These are phyloP conservation scores for Aureobasidium sp. DNA, from an alignment of 2,329 filamentous ascomycete species.

Conservation along the genomic window DNA sequence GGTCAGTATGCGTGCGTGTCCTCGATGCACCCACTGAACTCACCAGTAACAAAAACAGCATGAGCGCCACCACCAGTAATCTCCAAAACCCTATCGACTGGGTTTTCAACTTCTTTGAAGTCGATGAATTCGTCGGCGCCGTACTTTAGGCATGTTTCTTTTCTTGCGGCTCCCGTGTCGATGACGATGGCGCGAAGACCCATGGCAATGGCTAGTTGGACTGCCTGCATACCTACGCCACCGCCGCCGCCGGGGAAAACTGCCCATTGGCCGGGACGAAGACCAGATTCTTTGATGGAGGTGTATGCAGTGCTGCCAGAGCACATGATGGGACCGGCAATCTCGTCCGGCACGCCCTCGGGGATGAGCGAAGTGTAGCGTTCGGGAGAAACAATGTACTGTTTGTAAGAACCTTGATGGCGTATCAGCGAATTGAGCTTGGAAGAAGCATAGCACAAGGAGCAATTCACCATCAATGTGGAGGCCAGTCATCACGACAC, in stretches of 20 bases:
- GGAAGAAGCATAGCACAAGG: no score
- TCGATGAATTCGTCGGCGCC: constrained; percentile 51
- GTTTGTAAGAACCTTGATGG: constrained; percentile 45
- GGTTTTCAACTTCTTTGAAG: constrained; percentile 35
- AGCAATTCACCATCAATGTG: constrained; percentile 23
- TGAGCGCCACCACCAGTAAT: constrained; percentile 41
- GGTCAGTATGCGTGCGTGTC: background rate
- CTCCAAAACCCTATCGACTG: constrained; percentile 37
- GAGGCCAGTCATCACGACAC: constrained; percentile 39
- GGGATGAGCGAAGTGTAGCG: constrained; percentile 47
- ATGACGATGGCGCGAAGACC: constrained; percentile 49
- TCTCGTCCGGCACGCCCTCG: constrained; percentile 44
- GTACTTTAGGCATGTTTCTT: constrained; percentile 37
- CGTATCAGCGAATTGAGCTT: background rate
- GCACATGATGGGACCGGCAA: constrained; percentile 55
- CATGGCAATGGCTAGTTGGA: constrained; percentile 47
- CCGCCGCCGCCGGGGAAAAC: constrained; percentile 48
- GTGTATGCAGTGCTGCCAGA: constrained; percentile 50
- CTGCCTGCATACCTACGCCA: constrained; percentile 50
- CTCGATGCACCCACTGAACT: background rate
- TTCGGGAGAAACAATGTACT: constrained; percentile 50
- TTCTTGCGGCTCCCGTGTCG: constrained; percentile 42
- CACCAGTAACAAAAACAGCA: constrained; percentile 29
- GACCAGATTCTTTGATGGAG: constrained; percentile 42
- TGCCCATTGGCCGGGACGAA: constrained; percentile 46